Evolutionary conservation across 768 basidiomycete genomes (phyloP), one percentile per base, ranked within the genome.

Genomic region (Agrocybe praecox): DNA sequence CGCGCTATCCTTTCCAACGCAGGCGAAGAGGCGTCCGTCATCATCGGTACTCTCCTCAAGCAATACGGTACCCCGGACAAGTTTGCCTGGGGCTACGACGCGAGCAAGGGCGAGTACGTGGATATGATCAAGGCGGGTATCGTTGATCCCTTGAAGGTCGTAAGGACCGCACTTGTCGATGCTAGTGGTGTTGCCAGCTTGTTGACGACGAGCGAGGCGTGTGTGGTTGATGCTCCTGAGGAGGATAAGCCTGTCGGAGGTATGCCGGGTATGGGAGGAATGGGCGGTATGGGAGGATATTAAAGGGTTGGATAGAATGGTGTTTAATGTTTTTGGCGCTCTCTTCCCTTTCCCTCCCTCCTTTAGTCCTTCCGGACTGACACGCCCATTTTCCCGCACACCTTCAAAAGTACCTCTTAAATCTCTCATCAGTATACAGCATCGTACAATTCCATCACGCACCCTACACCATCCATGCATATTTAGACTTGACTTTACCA

Each of bases 91-190:
- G 55, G 59, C 8, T 60, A 57, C 42, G 52, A 55, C n/a, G 94
- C 96, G 22, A 82, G 86, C 67, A 90, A 89, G 77, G 94, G 92
- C 60, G 90, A 96, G 75, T 98, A 93, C 68, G 86, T 89, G 45
- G 93, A 98, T 74, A 95, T 98, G 94, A 89, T 98, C 76, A 81
- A 88, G 72, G 81, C 86, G 24, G 96, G 96, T 67, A 97, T 98
- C 64, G 89, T 98, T 45, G 96, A 98, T 76, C 96, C 95, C 1
- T 78, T 96, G 58, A 96, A 96, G 85, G 96, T 98, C 49, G 96
- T 97, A 49, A 79, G 93, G 65, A 96, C 94, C 2, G 94, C 94
- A 1, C 80, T 98, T 24, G 86, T 96, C 1, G 96, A 98, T 69
- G 96, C 96, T 0, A 79, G 84, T 21, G 95, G 96, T 68, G 96